Base-by-base conservation (phyloP, 2,329 filamentous ascomycete species). In the Venturia carpophila region DNA sequence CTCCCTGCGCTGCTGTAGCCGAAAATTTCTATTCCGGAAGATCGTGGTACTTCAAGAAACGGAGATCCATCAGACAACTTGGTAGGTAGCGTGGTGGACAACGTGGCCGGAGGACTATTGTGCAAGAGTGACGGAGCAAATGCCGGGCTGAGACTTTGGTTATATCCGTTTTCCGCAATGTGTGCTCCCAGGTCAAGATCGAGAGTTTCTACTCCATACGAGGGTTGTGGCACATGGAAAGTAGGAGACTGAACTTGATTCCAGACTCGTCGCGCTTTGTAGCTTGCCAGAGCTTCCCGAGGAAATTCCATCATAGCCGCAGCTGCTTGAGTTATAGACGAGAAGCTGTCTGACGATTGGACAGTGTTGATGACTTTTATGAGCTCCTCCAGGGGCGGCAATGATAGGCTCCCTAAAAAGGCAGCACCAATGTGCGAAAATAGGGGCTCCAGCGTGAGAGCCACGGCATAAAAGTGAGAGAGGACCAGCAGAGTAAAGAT, bases 371-470 rank as follows among this genome's bases (percentile, higher is more conserved):
- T 83, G 43, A 90, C 85, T 60, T 85, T 84, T 58, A 91, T 87
- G 71, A 97, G 96, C 73, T 94, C 88, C 75, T 96, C 91, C 41
- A 97, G 86, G 0, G 92, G 91, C 1, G 83, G 82, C 58, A 96
- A 83, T 19, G 90, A 88, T 69, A 96, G 81, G 66, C 76, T 75
- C 4, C 78, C 76, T 64, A 78, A 92, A 75, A 97, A 96, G 61
- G 91, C 88, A 24, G 91, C 88, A 60, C 92, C 92, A 69, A 97
- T 88, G 74, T 95, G 91, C 2, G 92, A 92, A 74, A 96, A 97
- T 67, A 97, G 83, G 19, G 91, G 90, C 77, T 97, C 92, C 77
- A 97, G 84, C 47, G 91, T 85, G 67, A 97, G 81, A 3, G 91
- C 92, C 21, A 92, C 86, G 0, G 91, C 92, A 78, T 96, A 97